Evolutionary conservation across 2,329 filamentous ascomycete species (phyloP).

Genomic region (Cytospora schulzeri): DNA sequence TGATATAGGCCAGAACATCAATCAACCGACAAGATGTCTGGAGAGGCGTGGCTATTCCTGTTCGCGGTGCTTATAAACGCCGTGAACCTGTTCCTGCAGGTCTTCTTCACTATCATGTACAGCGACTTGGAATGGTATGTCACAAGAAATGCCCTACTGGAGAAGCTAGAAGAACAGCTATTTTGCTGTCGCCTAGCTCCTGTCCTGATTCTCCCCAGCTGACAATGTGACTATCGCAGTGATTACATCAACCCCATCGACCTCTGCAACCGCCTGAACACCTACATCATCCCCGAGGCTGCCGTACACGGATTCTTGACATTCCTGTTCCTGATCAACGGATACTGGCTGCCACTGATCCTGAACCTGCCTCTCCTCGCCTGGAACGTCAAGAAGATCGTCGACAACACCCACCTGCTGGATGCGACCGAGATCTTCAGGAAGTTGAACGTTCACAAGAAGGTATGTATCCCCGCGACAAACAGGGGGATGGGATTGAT

Average conservation of each 20-base stretch:
- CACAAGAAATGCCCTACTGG: neutral
- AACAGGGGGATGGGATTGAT: neutral
- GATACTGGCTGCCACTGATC: constrained; percentile 93
- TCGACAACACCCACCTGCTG: constrained; percentile 94
- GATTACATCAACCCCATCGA: constrained; percentile 99
- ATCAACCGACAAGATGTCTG: constrained; percentile 69
- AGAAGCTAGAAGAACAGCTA: neutral
- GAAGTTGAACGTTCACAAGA: constrained; percentile 98
- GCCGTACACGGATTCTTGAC: constrained; percentile 96
- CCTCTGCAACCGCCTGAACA: constrained; percentile 99
- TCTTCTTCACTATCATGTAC: constrained; percentile 99
- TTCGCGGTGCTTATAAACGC: constrained; percentile 98
- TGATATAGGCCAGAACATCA: constrained; percentile 19
- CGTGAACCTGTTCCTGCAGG: constrained; percentile 99
- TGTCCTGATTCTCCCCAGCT: constrained; percentile 3
- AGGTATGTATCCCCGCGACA: constrained; percentile 57
- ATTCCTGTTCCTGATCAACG: constrained; percentile 95
- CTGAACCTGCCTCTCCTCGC: constrained; percentile 89
- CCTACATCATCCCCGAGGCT: constrained; percentile 98
- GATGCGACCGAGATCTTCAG: constrained; percentile 99
- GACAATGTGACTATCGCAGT: constrained; percentile 49
- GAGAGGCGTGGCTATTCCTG: constrained; percentile 97
- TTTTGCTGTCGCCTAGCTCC: neutral
- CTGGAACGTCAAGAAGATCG: constrained; percentile 98
- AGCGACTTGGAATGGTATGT: constrained; percentile 95